phyloP scores from a whole-genome alignment of 495 filamentous ascomycete species.

The Talaromyces borbonicus region DNA sequence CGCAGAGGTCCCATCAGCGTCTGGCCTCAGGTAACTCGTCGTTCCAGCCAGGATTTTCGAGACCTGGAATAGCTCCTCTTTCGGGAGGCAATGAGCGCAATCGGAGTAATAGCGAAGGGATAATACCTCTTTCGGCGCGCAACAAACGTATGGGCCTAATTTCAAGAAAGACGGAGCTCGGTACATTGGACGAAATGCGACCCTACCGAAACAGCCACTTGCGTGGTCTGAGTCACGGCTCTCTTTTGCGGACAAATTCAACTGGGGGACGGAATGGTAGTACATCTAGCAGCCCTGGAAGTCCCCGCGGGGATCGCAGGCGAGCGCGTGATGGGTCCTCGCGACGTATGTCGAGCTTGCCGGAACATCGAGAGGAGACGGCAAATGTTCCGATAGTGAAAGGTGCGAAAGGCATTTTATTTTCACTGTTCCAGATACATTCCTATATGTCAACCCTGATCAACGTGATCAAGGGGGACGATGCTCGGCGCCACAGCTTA shows the following conservation, averaged over 20 bases:
- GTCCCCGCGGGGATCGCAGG: slow-evolving; percentile 42
- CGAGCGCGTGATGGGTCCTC: slow-evolving; percentile 48
- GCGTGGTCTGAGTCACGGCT: slow-evolving; percentile 72
- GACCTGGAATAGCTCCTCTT: slow-evolving; percentile 61
- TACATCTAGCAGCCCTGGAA: slow-evolving; percentile 49
- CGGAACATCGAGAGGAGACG: slow-evolving; percentile 59
- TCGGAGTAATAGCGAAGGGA: slow-evolving; percentile 83
- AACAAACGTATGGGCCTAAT: slow-evolving; percentile 79
- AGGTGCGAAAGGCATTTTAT: slow-evolving; percentile 77
- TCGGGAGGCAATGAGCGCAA: slow-evolving; percentile 60
- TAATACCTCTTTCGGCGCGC: slow-evolving; percentile 53
- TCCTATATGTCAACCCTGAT: slow-evolving; percentile 64
- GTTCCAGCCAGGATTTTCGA: slow-evolving; percentile 54
- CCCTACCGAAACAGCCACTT: slow-evolving; percentile 69
- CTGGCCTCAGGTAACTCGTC: slow-evolving; percentile 73
- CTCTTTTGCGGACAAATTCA: slow-evolving; percentile 53
- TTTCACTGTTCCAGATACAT: slow-evolving; percentile 73
- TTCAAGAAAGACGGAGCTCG: slow-evolving; percentile 59
- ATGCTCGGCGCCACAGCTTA: slow-evolving; percentile 57
- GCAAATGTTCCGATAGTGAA: slow-evolving; percentile 59
- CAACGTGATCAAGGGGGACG: slow-evolving; percentile 57
- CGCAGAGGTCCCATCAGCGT: slow-evolving; percentile 66
- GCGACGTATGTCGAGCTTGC: slow-evolving; percentile 71
- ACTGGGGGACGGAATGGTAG: slow-evolving; percentile 31
- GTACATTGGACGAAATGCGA: slow-evolving; percentile 63